phyloP scores from a whole-genome alignment of 352 stramenopile genomes.

The Hyaloperonospora arabidopsidis region DNA sequence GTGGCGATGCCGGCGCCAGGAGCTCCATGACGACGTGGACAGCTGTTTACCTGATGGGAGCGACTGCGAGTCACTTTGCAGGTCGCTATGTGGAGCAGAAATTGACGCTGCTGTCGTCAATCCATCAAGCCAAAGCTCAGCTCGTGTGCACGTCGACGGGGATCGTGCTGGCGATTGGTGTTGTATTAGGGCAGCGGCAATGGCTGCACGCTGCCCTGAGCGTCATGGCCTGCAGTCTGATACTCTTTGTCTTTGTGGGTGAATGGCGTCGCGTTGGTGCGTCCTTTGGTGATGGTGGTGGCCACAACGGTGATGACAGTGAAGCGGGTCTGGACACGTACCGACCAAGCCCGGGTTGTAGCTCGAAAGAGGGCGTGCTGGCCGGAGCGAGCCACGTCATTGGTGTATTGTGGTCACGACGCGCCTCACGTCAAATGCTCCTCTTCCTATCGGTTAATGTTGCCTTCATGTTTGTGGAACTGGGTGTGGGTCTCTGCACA shows the following conservation, averaged over 20 bases:
- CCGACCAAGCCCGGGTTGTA: conserved; percentile 9
- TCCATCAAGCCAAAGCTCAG: conserved; percentile 24
- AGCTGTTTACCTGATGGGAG: conserved; percentile 12
- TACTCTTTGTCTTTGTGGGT: conserved; percentile 42
- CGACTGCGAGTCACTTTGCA: conserved; percentile 15
- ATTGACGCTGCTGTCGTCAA: conserved; percentile 15
- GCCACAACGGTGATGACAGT: conserved; percentile 6
- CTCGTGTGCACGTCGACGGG: conserved; percentile 38
- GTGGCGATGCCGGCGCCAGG: conserved; percentile 19
- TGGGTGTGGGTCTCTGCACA: conserved; percentile 73
- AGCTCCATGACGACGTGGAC: conserved; percentile 14
- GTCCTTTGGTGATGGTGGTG: neutral
- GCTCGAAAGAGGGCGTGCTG: neutral
- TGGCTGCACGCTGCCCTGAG: conserved; percentile 46
- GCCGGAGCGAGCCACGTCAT: conserved; percentile 22
- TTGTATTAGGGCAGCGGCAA: conserved; percentile 35
- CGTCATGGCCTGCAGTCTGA: conserved; percentile 31
- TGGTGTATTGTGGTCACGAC: conserved; percentile 39
- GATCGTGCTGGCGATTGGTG: conserved; percentile 31
- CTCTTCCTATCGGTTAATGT: conserved; percentile 78
- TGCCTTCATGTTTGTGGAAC: conserved; percentile 84
- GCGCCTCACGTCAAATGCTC: conserved; percentile 69
- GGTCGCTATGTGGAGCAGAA: conserved; percentile 13
- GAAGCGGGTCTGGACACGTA: conserved; percentile 42
- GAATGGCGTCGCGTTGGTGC: conserved; percentile 19